Evolutionary conservation across 768 basidiomycete species (phyloP), one percentile per base, ranked within the genome.

Genomic region (Trametes gibbosa): DNA sequence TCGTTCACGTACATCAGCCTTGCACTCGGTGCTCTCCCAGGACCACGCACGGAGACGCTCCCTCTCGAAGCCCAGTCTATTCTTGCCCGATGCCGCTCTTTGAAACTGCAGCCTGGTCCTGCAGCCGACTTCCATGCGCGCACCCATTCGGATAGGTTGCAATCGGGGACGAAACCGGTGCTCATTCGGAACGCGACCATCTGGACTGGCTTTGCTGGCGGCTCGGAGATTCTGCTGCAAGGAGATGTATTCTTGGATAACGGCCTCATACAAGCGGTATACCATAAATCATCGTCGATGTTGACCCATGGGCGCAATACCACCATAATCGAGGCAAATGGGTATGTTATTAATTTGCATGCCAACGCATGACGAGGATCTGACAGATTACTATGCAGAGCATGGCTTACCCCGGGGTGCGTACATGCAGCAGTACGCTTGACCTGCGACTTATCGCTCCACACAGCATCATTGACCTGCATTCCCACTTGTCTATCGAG

Each of bases 131-230:
- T 74, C 43, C 61, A 64, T 56, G 65, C 58, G 40, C 70, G 73
- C 52, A 63, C 66, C 56, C 72, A 61, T 23, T 86, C 84, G 16
- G 86, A 89, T 65, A 76, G 86, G 27, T 82, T 76, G 59, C 81
- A 76, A 7, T 68, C 68, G 0, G 87, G 83, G 0, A 87, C 89
- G 0, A 66, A 66, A 3, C 69, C 84, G 1, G 76, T 79, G 1
- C 73, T 85, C 25, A 77, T 94, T 32, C 78, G 74, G 58, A 90
- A 93, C 68, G 89, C 85, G 10, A 84, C 81, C 5, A 80, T 93
- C 27, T 94, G 92, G 92, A 91, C 90, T 2, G 92, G 90, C 0
- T 71, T 74, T 8, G 63, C 77, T 10, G 74, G 80, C 32, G 90
- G 89, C 0, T 73, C 72, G 5, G 81, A 88, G 62, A 67, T 86